Percentiles rank a stretch among this genome's conserved stretches.
phyloP scores from a whole-genome alignment of 176 grass and related monocot genomes.

The Typha latifolia region DNA sequence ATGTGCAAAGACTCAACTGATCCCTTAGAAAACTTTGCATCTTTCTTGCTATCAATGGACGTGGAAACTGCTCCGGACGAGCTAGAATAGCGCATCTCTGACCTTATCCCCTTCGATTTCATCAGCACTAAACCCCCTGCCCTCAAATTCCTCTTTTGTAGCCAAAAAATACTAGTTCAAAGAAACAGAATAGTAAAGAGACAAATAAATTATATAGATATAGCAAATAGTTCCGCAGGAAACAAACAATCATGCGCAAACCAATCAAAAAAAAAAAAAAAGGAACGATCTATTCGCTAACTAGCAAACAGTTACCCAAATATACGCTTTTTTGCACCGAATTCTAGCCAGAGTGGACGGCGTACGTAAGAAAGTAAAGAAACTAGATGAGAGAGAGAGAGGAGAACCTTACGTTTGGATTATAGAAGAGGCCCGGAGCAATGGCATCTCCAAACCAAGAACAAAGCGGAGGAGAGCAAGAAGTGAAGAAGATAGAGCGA shows the following conservation, averaged over 20 bases:
- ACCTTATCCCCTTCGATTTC: constrained; percentile 29
- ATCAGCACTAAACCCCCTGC: constrained; percentile 17
- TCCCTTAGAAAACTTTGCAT: constrained; percentile 14
- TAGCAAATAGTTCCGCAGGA: not conserved
- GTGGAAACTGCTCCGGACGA: constrained; percentile 34
- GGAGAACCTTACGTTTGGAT: not conserved
- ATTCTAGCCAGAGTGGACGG: too few species aligned
- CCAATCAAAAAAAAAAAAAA: too few species aligned
- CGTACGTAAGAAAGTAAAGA: not conserved
- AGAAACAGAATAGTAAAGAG: not conserved
- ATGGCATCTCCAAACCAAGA: constrained; percentile 18
- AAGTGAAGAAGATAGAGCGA: constrained; percentile 3
- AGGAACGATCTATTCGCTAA: too few species aligned
- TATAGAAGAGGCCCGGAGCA: not conserved
- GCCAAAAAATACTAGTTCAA: constrained; percentile 15
- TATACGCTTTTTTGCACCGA: too few species aligned
- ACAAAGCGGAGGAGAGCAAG: constrained; percentile 29
- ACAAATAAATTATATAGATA: not conserved
- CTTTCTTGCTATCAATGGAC: constrained; percentile 26
- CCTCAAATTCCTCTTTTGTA: constrained; percentile 18
- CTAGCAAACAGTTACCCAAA: too few species aligned
- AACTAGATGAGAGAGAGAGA: constrained; percentile 10
- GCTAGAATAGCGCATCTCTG: constrained; percentile 23
- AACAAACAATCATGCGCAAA: too few species aligned
- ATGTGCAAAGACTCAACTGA: not conserved